phyloP scores from a whole-genome alignment of 495 filamentous ascomycete species.

The Tuber melanosporum region DNA sequence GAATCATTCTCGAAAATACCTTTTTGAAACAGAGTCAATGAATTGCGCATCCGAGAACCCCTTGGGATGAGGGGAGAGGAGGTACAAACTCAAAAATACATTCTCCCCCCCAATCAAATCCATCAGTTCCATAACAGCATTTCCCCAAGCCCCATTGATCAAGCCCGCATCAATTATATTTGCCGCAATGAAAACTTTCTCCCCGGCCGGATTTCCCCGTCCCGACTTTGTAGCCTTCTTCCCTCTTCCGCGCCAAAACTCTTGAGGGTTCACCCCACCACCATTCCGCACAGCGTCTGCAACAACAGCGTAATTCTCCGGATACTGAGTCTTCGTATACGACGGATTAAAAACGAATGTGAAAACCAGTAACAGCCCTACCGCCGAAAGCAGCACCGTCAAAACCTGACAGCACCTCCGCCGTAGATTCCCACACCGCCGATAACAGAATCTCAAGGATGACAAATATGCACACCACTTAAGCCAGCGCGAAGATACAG shows the following conservation, averaged over 20 bases:
- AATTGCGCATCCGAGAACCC: not conserved
- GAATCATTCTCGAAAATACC: slow-evolving; percentile 66
- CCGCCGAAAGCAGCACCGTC: slow-evolving; percentile 8
- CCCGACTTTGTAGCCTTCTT: slow-evolving; percentile 46
- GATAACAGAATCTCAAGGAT: slow-evolving; percentile 3
- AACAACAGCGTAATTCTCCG: slow-evolving; percentile 49
- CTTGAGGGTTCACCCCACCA: slow-evolving; percentile 26
- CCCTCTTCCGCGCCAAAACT: slow-evolving; percentile 33
- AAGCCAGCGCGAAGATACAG: not conserved
- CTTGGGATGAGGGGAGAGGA: not conserved
- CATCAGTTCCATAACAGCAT: slow-evolving; percentile 56
- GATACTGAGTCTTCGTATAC: slow-evolving; percentile 52
- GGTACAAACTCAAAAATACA: slow-evolving; percentile 48
- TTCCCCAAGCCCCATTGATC: slow-evolving; percentile 61
- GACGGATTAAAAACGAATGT: slow-evolving; percentile 55
- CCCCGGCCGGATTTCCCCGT: slow-evolving; percentile 56
- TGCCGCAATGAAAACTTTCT: slow-evolving; percentile 70
- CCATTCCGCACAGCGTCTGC: slow-evolving; percentile 40
- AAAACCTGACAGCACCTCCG: slow-evolving; percentile 20
- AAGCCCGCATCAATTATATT: slow-evolving; percentile 64
- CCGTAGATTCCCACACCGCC: slow-evolving; percentile 9
- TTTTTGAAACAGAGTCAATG: slow-evolving; percentile 3
- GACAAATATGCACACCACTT: slow-evolving; percentile 1
- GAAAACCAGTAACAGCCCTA: slow-evolving; percentile 42
- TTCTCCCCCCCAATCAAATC: slow-evolving; percentile 54